Evolutionary conservation across 2,329 filamentous ascomycete species (phyloP), one percentile per base, ranked within the genome.

Genomic region (Phyllosticta citrichinensis): DNA sequence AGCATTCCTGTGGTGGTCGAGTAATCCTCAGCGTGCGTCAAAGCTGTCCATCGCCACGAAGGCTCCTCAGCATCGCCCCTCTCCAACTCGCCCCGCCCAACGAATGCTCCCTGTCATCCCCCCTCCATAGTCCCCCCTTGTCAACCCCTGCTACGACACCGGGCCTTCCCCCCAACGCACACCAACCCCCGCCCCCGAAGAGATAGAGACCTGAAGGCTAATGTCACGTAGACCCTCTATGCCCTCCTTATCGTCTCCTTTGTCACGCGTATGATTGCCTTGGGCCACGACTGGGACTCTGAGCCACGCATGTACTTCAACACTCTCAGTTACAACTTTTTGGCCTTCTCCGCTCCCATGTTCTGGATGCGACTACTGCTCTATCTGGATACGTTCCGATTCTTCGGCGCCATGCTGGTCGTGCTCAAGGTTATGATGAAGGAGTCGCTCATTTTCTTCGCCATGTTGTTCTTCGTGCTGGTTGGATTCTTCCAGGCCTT

Each of bases 331-430:
- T 99, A 99, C 76, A 96, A 96, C 74, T 91, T 97, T 71, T 78
- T 99, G 24, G 91, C 94, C 10, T 96, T 97, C 73, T 86, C 87
- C 2, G 92, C 94, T 0, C 94, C 94, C 0, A 89, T 99, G 89
- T 97, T 99, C 74, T 99, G 94, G 93, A 88, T 87, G 70, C 88
- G 94, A 4, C 81, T 99, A 62, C 77, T 99, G 64, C 83, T 99
- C 6, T 99, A 97, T 71, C 83, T 99, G 19, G 94, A 99, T 74
- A 90, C 88, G 0, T 83, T 96, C 80, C 86, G 89, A 60, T 99
- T 99, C 79, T 99, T 99, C 69, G 94, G 94, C 24, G 91, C 93
- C 56, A 99, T 99, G 94, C 83, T 99, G 1, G 93, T 99, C 1
- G 92, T 99, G 1, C 80, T 99, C 53, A 96, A 97, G 73, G 77